Percentiles rank a stretch among this genome's conserved stretches.
phyloP scores from a whole-genome alignment of 495 filamentous ascomycete species.

The Lentithecium fluviatile region DNA sequence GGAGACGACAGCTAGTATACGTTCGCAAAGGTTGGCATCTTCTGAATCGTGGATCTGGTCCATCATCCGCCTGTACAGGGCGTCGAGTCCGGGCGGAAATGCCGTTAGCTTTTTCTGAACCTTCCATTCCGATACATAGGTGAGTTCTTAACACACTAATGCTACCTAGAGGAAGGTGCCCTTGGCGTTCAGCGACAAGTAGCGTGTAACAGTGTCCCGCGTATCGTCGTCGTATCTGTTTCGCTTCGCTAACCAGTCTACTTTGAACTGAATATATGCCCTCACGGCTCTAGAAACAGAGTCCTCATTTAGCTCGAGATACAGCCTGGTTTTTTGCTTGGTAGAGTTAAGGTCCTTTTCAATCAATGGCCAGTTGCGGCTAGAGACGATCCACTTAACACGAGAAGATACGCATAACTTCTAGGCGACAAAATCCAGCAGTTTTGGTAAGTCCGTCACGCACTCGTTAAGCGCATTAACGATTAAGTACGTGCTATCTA shows the following conservation, averaged over 20 bases:
- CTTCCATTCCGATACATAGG: not conserved
- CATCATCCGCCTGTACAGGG: slow-evolving; percentile 42
- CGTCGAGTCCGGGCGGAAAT: slow-evolving; percentile 39
- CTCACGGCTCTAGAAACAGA: slow-evolving; percentile 10
- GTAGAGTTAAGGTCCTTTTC: slow-evolving; percentile 8
- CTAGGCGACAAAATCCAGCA: slow-evolving; percentile 10
- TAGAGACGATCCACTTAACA: slow-evolving; percentile 19
- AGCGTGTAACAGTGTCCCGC: not conserved
- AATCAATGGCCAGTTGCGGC: slow-evolving; percentile 20
- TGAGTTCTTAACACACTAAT: slow-evolving; percentile 37
- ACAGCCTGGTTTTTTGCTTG: slow-evolving; percentile 8
- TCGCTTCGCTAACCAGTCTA: slow-evolving; percentile 19
- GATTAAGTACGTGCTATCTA: slow-evolving; percentile 4
- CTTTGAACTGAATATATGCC: slow-evolving; percentile 5
- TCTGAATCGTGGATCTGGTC: slow-evolving; percentile 36
- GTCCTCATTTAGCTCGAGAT: slow-evolving; percentile 16
- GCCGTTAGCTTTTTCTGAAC: slow-evolving; percentile 10
- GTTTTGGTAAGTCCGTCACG: slow-evolving; percentile 12
- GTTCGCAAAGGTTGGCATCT: slow-evolving; percentile 31
- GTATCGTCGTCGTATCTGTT: slow-evolving; percentile 25
- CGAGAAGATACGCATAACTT: slow-evolving; percentile 6
- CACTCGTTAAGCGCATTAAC: slow-evolving; percentile 14
- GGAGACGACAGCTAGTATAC: slow-evolving; percentile 4
- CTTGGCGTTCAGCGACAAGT: slow-evolving; percentile 34
- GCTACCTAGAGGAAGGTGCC: slow-evolving; percentile 27